phyloP scores from a whole-genome alignment of 1,139 yeast species.

The Candida gigantensis region DNA sequence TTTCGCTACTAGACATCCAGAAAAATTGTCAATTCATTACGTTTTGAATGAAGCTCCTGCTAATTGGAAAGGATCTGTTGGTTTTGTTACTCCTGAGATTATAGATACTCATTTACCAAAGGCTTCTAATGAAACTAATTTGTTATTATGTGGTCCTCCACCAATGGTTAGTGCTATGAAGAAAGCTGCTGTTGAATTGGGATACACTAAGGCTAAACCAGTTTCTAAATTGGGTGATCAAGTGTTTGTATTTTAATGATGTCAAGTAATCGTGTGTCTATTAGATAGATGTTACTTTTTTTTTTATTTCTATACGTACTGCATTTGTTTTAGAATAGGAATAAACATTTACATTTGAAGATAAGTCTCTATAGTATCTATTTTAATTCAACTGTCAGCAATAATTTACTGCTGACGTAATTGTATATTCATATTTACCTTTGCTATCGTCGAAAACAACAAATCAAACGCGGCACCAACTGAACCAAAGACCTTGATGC shows the following conservation, averaged over 20 bases:
- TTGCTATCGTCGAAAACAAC: too few relatives aligned
- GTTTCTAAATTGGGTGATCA: conserved; percentile 92
- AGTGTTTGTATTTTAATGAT: conserved; percentile 85
- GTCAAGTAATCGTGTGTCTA: conserved; percentile 6
- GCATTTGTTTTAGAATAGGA: too few relatives aligned
- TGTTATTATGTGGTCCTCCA: conserved; percentile 92
- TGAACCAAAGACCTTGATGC: too few relatives aligned
- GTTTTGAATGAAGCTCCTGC: conserved; percentile 70
- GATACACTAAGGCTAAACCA: conserved; percentile 85
- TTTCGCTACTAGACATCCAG: conserved; percentile 64
- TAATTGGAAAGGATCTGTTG: conserved; percentile 53
- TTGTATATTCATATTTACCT: too few relatives aligned
- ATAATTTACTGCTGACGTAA: too few relatives aligned
- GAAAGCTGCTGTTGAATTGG: conserved; percentile 76
- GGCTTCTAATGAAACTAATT: conserved; percentile 61
- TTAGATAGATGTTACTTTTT: too few relatives aligned
- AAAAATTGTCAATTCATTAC: conserved; percentile 73
- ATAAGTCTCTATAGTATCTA: too few relatives aligned
- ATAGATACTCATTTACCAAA: conserved; percentile 59
- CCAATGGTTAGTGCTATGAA: conserved; percentile 82
- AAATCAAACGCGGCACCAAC: too few relatives aligned
- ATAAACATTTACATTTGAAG: too few relatives aligned
- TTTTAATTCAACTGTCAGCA: too few relatives aligned
- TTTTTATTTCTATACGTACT: too few relatives aligned
- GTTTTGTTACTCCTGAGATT: conserved; percentile 74